phyloP scores from a whole-genome alignment of 2,329 filamentous ascomycete genomes.

The Hymenoscyphus repandus region DNA sequence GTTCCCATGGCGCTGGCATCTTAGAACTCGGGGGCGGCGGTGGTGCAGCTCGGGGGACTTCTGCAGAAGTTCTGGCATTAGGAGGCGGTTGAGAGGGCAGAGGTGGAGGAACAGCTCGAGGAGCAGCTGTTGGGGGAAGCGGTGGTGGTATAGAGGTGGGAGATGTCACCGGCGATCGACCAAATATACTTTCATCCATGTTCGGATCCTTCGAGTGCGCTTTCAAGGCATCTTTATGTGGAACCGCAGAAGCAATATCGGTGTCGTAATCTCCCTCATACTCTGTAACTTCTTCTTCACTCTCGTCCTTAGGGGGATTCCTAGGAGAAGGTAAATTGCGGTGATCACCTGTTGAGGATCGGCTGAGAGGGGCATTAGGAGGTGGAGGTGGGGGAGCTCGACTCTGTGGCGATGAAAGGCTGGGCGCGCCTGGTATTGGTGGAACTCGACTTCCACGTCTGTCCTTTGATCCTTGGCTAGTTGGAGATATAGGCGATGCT shows the following conservation, averaged over 20 bases:
- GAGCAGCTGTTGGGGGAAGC: conserved; percentile 47
- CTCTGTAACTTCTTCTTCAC: conserved; percentile 78
- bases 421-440: conserved; percentile 56
- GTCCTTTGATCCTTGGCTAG: conserved; percentile 34
- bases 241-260: conserved; percentile 89
- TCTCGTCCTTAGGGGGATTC: conserved; percentile 47
- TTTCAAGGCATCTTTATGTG: conserved; percentile 89
- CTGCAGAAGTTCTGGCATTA: conserved; percentile 55
- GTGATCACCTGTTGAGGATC: conserved; percentile 55
- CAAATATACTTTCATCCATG: conserved; percentile 59
- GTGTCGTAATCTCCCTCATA: conserved; percentile 98
- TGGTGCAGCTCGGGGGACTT: conserved; percentile 64
- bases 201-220: conserved; percentile 73
- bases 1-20: conserved; percentile 42
- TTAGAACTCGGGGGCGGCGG: conserved; percentile 39
- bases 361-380: conserved; percentile 46
- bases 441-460: conserved; percentile 54
- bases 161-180: conserved; percentile 40
- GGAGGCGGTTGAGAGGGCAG: conserved; percentile 55
- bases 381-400: conserved; percentile 66
- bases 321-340: conserved; percentile 39
- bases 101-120: conserved; percentile 59
- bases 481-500: conserved; percentile 36
- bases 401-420: conserved; percentile 42
- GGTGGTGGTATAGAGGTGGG: conserved; percentile 43